Conservation (phyloP, 2,329 filamentous ascomycete species). For the Beauveria sp. region DNA sequence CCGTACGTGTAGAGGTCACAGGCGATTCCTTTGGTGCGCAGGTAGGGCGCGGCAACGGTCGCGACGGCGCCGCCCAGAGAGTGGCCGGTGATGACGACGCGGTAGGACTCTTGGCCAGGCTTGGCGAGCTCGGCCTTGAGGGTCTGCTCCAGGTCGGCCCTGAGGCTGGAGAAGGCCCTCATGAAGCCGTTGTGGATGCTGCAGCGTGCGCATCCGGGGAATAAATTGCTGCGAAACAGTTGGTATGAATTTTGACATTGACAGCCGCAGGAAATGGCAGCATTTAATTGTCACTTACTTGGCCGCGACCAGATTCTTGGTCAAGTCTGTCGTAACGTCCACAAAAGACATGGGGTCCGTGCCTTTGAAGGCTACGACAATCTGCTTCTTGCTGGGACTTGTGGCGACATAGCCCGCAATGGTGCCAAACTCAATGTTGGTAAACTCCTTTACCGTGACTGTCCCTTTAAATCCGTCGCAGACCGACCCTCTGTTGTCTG, state of each 20-base stretch:
- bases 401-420: not conserved
- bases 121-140: not conserved
- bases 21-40: constrained; percentile 39
- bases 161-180: not conserved
- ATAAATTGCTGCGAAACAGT: not conserved
- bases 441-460: not conserved
- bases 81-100: constrained; percentile 54
- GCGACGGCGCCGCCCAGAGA: constrained; percentile 60
- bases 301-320: not conserved
- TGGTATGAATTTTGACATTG: not conserved
- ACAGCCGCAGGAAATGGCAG: not conserved
- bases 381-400: not conserved
- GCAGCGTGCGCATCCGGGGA: not conserved
- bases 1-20: constrained; percentile 59
- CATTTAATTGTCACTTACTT: not conserved
- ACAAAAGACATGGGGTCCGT: not conserved
- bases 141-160: not conserved
- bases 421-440: not conserved
- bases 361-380: not conserved
- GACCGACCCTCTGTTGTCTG: not conserved
- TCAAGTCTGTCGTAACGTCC: not conserved
- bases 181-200: not conserved
- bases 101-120: constrained; percentile 31
- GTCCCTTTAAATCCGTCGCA: not conserved
- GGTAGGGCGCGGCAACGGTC: constrained; percentile 48